Base-by-base conservation (phyloP, 2,329 filamentous ascomycete species). In the Sclerotinia spermophila region DNA sequence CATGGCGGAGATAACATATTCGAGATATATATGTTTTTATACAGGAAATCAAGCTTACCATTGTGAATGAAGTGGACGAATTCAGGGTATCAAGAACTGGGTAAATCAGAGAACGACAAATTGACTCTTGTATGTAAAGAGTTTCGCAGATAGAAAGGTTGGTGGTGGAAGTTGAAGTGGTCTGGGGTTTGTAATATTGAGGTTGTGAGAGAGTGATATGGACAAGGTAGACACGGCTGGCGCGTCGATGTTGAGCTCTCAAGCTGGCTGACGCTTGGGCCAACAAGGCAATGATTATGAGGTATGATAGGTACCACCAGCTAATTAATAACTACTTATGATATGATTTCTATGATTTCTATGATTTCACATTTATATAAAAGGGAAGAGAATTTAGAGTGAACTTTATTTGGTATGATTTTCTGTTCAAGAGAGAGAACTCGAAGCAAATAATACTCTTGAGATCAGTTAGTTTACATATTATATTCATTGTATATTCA, bases 161-260 rank as follows among this genome's bases (percentile, higher is more conserved):
- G 59, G 61, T 48, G 59, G 38, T 64, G 64, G 42, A 24, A 69
- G 71, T 74, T 73, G 70, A 71, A 60, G 65, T 71, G 69, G 70
- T 67, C 71, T 72, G 65, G 68, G 48, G 60, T 45, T 45, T 59
- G 44, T 38, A 35, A 45, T 35, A 67, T 44, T n/a, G 61, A 56
- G 27, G 65, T 60, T 53, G 56, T 67, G 72, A 71, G 48, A 53
- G 73, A 71, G n/a, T n/a, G 73, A 71, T 38, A 69, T 71, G 70
- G 68, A 72, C 72, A 73, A 78, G 76, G 77, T 77, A 77, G 77
- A 78, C 75, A 78, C 75, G 76, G 75, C 76, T 76, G 74, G 72
- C 78, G 77, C 76, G 77, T 78, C 72, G 58, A 67, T 59, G 69
- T 53, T 53, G 35, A 71, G 58, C 68, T 72, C 64, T 73, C 73